Percentiles rank a stretch among this genome's conserved stretches.
Conservation (phyloP, 257 asterid species). For the Eustoma russellianum region DNA sequence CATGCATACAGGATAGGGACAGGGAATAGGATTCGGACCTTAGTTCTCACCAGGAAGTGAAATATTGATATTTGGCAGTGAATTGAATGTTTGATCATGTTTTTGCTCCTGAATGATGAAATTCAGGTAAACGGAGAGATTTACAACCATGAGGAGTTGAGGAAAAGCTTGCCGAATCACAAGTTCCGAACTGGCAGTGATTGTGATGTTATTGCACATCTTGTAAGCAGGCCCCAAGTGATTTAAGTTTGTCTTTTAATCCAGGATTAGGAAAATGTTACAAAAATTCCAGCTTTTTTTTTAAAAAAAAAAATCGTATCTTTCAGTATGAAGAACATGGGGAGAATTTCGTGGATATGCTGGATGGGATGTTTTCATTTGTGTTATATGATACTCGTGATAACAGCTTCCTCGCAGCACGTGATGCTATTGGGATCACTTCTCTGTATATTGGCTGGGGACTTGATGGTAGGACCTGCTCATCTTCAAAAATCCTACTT, state of each 20-base stretch:
- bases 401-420: slow-evolving; percentile 80
- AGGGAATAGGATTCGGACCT: too few relatives aligned
- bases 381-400: slow-evolving; percentile 85
- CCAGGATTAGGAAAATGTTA: neutral
- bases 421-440: slow-evolving; percentile 94
- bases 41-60: too few relatives aligned
- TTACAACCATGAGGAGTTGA: slow-evolving; percentile 79
- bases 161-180: slow-evolving; percentile 61
- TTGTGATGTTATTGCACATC: slow-evolving; percentile 97
- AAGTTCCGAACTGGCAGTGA: slow-evolving; percentile 85
- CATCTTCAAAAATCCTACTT: neutral
- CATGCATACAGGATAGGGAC: too few relatives aligned
- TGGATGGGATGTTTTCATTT: slow-evolving; percentile 95
- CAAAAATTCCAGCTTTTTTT: neutral
- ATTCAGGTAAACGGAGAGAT: slow-evolving; percentile 93
- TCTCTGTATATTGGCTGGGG: slow-evolving; percentile 97
- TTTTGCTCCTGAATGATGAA: neutral
- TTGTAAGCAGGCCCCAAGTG: slow-evolving; percentile 39
- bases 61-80: neutral
- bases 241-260: neutral
- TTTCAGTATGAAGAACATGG: slow-evolving; percentile 89
- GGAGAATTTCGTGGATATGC: slow-evolving; percentile 76
- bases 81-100: neutral
- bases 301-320: neutral
- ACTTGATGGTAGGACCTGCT: slow-evolving; percentile 57